These are phyloP conservation scores for Protomyces arabidopsidicola DNA, from an alignment of 1,139 yeast species.

Conservation along the genomic window DNA sequence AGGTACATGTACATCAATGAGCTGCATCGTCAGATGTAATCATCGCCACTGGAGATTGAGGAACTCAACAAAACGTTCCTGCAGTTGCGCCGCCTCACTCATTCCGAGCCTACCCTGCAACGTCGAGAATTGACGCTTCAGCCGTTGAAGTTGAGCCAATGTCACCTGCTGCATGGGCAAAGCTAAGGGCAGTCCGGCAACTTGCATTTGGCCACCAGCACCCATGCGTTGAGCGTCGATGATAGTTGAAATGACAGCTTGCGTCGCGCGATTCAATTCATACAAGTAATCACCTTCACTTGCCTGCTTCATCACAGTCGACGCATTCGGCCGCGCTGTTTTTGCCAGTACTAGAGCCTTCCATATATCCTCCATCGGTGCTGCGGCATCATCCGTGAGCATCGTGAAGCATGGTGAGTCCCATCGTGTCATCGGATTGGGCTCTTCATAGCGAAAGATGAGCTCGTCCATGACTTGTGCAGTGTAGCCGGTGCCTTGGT, in stretches of 20 bases:
- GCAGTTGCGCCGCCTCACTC: conserved; percentile 59
- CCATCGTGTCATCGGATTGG: conserved; percentile 82
- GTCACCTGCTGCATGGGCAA: conserved; percentile 64
- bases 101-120: conserved; percentile 62
- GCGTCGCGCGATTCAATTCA: conserved; percentile 70
- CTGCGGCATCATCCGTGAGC: conserved; percentile 50
- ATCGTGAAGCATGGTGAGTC: conserved; percentile 84
- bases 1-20: conserved; percentile 70
- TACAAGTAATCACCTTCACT: conserved; percentile 69
- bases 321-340: conserved; percentile 57
- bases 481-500: conserved; percentile 31
- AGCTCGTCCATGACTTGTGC: conserved; percentile 51
- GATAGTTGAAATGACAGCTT: conserved; percentile 54
- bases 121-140: conserved; percentile 72
- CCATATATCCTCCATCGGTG: conserved; percentile 71
- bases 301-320: conserved; percentile 59
- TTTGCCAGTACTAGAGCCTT: conserved; percentile 58
- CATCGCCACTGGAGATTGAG: conserved; percentile 43
- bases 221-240: conserved; percentile 58
- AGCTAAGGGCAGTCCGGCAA: conserved; percentile 42
- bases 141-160: conserved; percentile 73
- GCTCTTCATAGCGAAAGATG: conserved; percentile 87
- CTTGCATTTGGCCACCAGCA: conserved; percentile 42
- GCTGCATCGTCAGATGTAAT: conserved; percentile 38
- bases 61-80: conserved; percentile 68